Conservation (phyloP, 2,329 filamentous ascomycete genomes). For the Fusarium sterilihyphosum region DNA sequence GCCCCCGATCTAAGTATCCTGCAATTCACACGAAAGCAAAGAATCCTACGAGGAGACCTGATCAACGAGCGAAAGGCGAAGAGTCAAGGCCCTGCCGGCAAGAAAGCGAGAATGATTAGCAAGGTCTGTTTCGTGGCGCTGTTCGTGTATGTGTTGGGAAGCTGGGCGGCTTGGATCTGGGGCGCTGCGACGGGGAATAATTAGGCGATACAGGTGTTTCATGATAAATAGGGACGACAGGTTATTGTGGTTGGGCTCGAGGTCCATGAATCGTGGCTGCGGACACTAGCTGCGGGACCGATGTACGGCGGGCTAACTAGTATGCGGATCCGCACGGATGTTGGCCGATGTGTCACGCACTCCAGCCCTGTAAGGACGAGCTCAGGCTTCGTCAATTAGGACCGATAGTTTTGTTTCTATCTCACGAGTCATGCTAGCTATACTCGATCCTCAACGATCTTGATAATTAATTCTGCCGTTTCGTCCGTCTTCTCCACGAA, state of each 20-base stretch:
- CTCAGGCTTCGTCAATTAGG: not conserved
- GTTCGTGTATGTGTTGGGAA: not conserved
- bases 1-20: not conserved
- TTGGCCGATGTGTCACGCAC: not conserved
- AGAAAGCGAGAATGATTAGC: not conserved
- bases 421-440: not conserved
- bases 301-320: not conserved
- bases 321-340: not conserved
- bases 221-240: too few relatives aligned
- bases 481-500: not conserved
- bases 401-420: not conserved
- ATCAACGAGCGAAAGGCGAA: not conserved
- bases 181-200: not conserved
- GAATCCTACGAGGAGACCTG: not conserved
- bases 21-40: not conserved
- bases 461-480: not conserved
- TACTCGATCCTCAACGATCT: not conserved
- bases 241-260: too few relatives aligned
- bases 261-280: not conserved
- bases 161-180: not conserved
- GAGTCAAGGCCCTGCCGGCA: fast-evolving
- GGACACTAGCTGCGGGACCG: not conserved
- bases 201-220: not conserved
- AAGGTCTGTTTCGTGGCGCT: not conserved
- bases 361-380: not conserved